Conservation (phyloP, 768 basidiomycete genomes). For the Coprinopsis marcescibilis region DNA sequence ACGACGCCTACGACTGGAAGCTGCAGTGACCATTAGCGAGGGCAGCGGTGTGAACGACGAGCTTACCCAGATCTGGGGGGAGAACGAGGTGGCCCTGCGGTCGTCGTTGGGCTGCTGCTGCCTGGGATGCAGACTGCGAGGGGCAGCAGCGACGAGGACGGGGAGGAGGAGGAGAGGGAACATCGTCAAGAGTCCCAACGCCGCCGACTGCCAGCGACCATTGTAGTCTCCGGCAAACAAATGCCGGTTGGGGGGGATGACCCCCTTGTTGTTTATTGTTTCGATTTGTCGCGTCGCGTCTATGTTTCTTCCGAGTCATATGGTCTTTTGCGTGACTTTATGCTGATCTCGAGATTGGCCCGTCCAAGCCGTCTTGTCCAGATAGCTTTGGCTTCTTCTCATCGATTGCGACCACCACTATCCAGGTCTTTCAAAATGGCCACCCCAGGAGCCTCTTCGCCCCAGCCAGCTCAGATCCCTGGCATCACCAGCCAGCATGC, state of each 20-base stretch:
- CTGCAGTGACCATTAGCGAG: constrained; percentile 12
- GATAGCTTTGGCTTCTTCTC: constrained; percentile 15
- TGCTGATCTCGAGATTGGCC: constrained; percentile 6
- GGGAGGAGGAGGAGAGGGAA: not conserved
- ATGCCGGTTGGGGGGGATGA: no score
- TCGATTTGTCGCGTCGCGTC: no score
- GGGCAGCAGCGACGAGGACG: not conserved
- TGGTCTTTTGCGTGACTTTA: constrained; percentile 11
- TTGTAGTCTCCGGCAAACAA: no score
- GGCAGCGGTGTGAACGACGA: no score
- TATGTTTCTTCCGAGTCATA: no score
- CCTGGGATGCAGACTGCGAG: not conserved
- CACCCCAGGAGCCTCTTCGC: constrained; percentile 48
- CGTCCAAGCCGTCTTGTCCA: constrained; percentile 9
- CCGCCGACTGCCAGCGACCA: no score
- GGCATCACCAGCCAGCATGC: constrained; percentile 40
- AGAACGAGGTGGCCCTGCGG: not conserved
- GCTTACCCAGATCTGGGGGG: constrained; percentile 5
- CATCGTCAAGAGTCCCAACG: not conserved
- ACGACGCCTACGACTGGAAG: constrained; percentile 28
- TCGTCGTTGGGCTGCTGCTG: constrained; percentile 3
- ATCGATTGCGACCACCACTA: constrained; percentile 17
- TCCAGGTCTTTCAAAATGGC: constrained; percentile 41
- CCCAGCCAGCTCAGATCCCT: constrained; percentile 43
- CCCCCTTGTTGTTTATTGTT: no score